Percentiles rank a stretch among this genome's conserved stretches.
These are phyloP conservation scores for Aspergillus persii DNA, from an alignment of 2,329 filamentous ascomycete genomes.

Conservation along the genomic window DNA sequence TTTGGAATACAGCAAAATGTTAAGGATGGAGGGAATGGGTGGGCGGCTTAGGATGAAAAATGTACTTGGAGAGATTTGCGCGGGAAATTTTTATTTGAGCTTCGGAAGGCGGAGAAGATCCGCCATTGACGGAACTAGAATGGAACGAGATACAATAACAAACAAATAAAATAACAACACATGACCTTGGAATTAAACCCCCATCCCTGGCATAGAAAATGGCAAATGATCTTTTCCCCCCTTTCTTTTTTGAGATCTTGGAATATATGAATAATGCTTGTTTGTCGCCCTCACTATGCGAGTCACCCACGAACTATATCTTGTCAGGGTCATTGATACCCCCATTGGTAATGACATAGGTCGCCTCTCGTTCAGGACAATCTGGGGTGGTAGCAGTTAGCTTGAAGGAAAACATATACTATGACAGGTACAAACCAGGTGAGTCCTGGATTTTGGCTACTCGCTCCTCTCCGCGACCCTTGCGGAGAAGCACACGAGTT, in stretches of 20 bases:
- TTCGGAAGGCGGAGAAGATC: conserved; percentile 16
- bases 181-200: neutral
- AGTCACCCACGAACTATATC: conserved; percentile 33
- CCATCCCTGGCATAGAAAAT: neutral
- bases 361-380: conserved; percentile 67
- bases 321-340: conserved; percentile 68
- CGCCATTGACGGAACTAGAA: neutral
- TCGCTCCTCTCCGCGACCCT: conserved; percentile 67
- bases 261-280: neutral
- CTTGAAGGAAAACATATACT: neutral
- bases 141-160: neutral
- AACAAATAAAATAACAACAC: neutral
- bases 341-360: conserved; percentile 67
- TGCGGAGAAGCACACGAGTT: conserved; percentile 64
- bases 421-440: conserved; percentile 50
- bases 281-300: too few species aligned
- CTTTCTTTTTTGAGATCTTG: neutral
- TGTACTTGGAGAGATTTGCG: conserved; percentile 4
- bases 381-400: conserved; percentile 43
- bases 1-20: neutral
- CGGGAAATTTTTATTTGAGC: conserved; percentile 20
- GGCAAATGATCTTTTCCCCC: too few species aligned
- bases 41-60: neutral
- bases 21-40: neutral
- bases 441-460: conserved; percentile 69